These are phyloP conservation scores for Parachaetomium inaequale DNA, from an alignment of 495 filamentous ascomycete genomes.

Conservation along the genomic window DNA sequence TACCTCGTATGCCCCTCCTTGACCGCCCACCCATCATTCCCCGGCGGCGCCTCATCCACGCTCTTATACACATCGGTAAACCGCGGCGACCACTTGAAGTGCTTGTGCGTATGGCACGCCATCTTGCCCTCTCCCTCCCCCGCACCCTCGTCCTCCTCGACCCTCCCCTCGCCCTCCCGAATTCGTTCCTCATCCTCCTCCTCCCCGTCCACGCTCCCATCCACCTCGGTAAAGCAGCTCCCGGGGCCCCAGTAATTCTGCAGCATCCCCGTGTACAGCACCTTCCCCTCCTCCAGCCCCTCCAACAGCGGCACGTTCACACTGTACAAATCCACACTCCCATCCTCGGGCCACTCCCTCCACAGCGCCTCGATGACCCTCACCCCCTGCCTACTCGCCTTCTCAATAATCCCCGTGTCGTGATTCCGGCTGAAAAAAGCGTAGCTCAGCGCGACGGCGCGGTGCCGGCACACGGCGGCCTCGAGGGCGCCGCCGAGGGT, in stretches of 20 bases:
- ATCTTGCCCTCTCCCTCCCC: conserved; percentile 19
- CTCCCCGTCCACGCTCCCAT: conserved; percentile 56
- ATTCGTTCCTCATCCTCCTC: conserved; percentile 63
- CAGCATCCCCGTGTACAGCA: conserved; percentile 76
- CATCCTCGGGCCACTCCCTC: conserved; percentile 64
- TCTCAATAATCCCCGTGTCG: conserved; percentile 71
- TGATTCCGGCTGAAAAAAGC: conserved; percentile 81
- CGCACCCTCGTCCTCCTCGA: conserved; percentile 30
- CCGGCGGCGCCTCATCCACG: conserved; percentile 72
- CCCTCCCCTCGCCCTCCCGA: conserved; percentile 55
- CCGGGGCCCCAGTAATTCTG: conserved; percentile 81
- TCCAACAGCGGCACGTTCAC: conserved; percentile 82
- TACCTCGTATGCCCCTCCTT: conserved; percentile 86
- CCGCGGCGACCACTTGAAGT: conserved; percentile 91
- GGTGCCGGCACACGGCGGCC: conserved; percentile 75
- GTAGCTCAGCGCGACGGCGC: conserved; percentile 78
- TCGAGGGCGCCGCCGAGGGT: conserved; percentile 91
- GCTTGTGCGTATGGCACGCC: conserved; percentile 61
- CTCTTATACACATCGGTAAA: conserved; percentile 82
- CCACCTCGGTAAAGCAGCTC: conserved; percentile 76
- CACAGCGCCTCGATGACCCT: conserved; percentile 72
- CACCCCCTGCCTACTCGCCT: conserved; percentile 65
- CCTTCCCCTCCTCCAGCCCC: conserved; percentile 61
- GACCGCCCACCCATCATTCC: conserved; percentile 94
- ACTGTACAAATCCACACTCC: conserved; percentile 70